Evolutionary conservation across 306 rosid species (phyloP), one percentile per base, ranked within the genome.

Genomic region (Fragaria ananassa): DNA sequence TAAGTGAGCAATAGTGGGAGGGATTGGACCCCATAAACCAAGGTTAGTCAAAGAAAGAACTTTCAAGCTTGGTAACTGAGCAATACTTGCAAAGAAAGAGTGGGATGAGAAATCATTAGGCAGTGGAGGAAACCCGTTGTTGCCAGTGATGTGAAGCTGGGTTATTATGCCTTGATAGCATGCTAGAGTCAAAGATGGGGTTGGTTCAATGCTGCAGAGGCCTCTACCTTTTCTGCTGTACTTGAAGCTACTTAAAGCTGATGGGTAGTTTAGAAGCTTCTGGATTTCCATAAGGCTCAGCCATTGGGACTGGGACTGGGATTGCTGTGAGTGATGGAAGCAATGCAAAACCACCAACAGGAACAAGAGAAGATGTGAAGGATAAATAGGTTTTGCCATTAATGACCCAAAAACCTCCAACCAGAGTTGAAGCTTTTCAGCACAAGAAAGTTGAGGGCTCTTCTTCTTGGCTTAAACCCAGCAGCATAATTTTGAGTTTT

Each of bases 1-100:
- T 50, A 92, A 46, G 10, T 74, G 69, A 29, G 73, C 76, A 72
- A 92, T 72, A 72, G 53, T 83, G 67, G 80, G 78, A 74, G 99
- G 93, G 46, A 95, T 21, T 39, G 91, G 80, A 8, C 99, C 97
- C 91, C 90, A 85, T 34, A 95, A 74, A 41, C 91, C 90, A 45
- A 95, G 81, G 70, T 96, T 90, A 74, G 85, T 93, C 82, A 92
- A 74, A 74, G 96, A 85, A 25, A 95, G 89, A 3, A 95, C 99
- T 75, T 90, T 95, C 80, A 95, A 79, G 80, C 76, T 82, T 70
- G 93, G 64, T 5, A 95, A 46, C 37, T 25, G 29, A 23, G 75
- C 81, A 31, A 95, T 70, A 74, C 89, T 76, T 58, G 92, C 51
- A 74, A 95, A 92, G 10, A 95, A 81, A 51, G 85, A 57, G 9